A percentile compares a stretch with the other conserved stretches of the same genome.
Conservation (phyloP, 1,284 basidiomycete genomes). For the Retiboletus flavoniger region DNA sequence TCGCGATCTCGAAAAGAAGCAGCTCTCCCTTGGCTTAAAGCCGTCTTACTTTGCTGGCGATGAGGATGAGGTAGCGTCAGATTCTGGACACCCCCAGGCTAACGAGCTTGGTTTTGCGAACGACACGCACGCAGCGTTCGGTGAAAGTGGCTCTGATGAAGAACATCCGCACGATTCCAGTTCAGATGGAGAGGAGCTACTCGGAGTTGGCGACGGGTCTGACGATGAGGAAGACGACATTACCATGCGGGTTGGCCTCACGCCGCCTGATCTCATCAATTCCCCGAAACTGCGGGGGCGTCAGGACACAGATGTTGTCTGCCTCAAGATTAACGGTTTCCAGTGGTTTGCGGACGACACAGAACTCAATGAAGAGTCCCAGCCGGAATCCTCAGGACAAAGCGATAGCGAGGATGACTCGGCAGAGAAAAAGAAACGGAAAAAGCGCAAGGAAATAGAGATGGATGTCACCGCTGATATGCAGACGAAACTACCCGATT, state of each 20-base stretch:
- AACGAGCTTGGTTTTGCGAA: constrained; percentile 32
- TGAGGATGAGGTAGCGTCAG: constrained; percentile 32
- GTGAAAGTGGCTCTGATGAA: constrained; percentile 28
- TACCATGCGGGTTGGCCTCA: constrained; percentile 45
- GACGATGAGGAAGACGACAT: constrained; percentile 41
- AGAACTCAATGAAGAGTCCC: constrained; percentile 37
- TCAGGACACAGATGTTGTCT: constrained; percentile 24
- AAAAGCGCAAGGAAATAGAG: constrained; percentile 69
- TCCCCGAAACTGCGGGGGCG: constrained; percentile 15
- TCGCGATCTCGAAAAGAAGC: constrained; percentile 72
- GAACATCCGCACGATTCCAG: constrained; percentile 4
- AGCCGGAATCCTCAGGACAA: constrained; percentile 43
- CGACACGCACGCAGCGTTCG: constrained; percentile 24
- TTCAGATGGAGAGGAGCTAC: constrained; percentile 30
- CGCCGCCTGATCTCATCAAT: constrained; percentile 22
- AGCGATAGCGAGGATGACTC: constrained; percentile 50
- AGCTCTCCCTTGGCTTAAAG: constrained; percentile 87
- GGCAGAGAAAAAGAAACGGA: constrained; percentile 59
- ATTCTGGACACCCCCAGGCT: constrained; percentile 11
- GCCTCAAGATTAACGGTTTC: constrained; percentile 64
- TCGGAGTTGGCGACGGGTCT: constrained; percentile 20
- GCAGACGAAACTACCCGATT: constrained; percentile 83
- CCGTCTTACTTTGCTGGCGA: constrained; percentile 76
- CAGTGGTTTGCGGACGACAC: constrained; percentile 57
- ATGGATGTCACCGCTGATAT: constrained; percentile 84